A percentile compares a stretch with the other conserved stretches of the same genome.
Conservation (phyloP, 2,329 filamentous ascomycete genomes). For the Xylariomycetidae sp. region DNA sequence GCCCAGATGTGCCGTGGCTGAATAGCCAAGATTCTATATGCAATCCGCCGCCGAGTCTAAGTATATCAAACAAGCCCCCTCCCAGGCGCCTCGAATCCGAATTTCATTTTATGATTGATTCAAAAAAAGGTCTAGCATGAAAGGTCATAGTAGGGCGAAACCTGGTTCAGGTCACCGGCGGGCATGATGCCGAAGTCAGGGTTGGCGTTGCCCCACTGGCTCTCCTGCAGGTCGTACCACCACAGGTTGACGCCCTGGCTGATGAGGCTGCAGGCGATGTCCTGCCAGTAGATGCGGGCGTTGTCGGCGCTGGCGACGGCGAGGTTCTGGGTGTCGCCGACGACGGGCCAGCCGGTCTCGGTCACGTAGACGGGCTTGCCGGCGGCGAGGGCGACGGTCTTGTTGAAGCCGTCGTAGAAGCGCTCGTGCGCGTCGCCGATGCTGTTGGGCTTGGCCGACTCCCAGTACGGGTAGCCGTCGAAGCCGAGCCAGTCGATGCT, state of each 20-base stretch:
- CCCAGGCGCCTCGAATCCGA: too few relatives aligned
- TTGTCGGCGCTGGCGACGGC: conserved; percentile 45
- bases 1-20: too few relatives aligned
- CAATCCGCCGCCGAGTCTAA: too few relatives aligned
- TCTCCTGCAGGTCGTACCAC: conserved; percentile 34
- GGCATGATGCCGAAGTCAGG: conserved; percentile 33
- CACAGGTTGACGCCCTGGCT: conserved; percentile 26
- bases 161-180: conserved; percentile 25
- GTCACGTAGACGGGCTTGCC: conserved; percentile 56
- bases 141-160: conserved; percentile 25
- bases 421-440: conserved; percentile 39
- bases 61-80: too few relatives aligned
- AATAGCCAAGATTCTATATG: too few relatives aligned
- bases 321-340: conserved; percentile 37
- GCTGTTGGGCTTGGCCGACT: conserved; percentile 34
- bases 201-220: conserved; percentile 26
- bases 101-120: too few relatives aligned
- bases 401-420: conserved; percentile 35
- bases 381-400: conserved; percentile 49
- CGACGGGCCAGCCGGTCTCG: conserved; percentile 54
- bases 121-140: conserved; percentile 20
- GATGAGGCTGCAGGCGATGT: conserved; percentile 26
- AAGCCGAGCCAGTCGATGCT: conserved; percentile 50
- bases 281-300: conserved; percentile 32
- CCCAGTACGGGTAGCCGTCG: conserved; percentile 52